Evolutionary conservation across 345 rosid species (phyloP).

Genomic region (Kandelia obovata): DNA sequence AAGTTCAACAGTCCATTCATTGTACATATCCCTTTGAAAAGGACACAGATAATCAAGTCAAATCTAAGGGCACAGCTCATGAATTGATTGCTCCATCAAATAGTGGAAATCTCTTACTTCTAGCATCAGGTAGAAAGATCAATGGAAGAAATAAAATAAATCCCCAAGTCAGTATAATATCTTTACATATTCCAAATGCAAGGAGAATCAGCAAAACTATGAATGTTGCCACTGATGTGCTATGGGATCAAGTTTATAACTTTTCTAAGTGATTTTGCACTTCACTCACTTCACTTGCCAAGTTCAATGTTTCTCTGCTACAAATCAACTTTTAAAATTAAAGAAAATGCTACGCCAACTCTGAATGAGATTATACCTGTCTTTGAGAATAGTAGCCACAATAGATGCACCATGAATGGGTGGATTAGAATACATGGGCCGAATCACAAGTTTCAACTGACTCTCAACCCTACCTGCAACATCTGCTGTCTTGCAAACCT

Average conservation of each 20-base stretch:
- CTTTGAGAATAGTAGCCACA: constrained; percentile 37
- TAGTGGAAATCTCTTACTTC: background rate
- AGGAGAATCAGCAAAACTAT: too few species aligned
- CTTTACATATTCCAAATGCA: too few species aligned
- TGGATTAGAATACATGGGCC: constrained; percentile 57
- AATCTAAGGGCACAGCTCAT: background rate
- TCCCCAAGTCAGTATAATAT: background rate
- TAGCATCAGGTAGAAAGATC: background rate
- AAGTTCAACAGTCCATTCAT: constrained; percentile 46
- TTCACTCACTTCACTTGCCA: too few species aligned
- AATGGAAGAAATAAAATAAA: background rate
- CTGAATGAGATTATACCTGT: constrained; percentile 11
- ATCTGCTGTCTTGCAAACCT: constrained; percentile 50
- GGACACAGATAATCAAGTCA: background rate
- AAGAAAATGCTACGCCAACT: background rate
- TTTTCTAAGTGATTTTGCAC: too few species aligned
- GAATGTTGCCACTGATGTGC: too few species aligned
- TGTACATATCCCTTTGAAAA: constrained; percentile 33
- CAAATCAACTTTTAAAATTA: background rate
- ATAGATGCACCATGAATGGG: constrained; percentile 61
- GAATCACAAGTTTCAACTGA: constrained; percentile 54
- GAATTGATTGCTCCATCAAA: background rate
- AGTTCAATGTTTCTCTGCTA: background rate
- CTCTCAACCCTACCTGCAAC: constrained; percentile 47
- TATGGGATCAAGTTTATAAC: too few species aligned